Conservation (phyloP, 495 filamentous ascomycete species). For the Wilcoxina mikolae region DNA sequence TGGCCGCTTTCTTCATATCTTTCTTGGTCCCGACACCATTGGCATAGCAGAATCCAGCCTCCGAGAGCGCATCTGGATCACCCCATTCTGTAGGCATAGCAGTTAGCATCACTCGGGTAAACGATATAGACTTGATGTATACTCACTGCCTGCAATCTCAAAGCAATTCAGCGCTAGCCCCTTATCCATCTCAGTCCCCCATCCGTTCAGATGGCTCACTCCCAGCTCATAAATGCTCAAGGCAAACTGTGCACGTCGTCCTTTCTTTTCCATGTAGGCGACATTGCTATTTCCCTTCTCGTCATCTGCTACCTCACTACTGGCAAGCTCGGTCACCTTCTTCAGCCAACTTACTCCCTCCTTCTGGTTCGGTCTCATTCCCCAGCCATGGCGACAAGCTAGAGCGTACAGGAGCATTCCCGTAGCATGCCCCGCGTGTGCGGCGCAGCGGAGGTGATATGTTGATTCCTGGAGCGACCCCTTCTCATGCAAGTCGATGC, state of each 20-base stretch:
- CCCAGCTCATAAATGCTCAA: slow-evolving; percentile 90
- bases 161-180: slow-evolving; percentile 77
- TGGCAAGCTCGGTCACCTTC: slow-evolving; percentile 74
- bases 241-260: slow-evolving; percentile 78
- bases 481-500: slow-evolving; percentile 72
- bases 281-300: slow-evolving; percentile 40
- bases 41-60: slow-evolving; percentile 77
- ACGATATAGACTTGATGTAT: no score
- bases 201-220: slow-evolving; percentile 94
- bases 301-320: slow-evolving; percentile 66
- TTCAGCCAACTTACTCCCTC: slow-evolving; percentile 86
- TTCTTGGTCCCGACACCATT: slow-evolving; percentile 82
- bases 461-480: slow-evolving; percentile 81
- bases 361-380: slow-evolving; percentile 75
- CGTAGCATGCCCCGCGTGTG: slow-evolving; percentile 67
- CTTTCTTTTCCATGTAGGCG: slow-evolving; percentile 57
- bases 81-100: slow-evolving; percentile 51
- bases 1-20: slow-evolving; percentile 85
- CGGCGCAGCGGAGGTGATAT: slow-evolving; percentile 85
- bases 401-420: slow-evolving; percentile 93
- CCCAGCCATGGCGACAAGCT: slow-evolving; percentile 96
- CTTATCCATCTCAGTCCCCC: slow-evolving; percentile 91
- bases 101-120: slow-evolving; percentile 13
- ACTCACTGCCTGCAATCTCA: slow-evolving; percentile 79
- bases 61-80: slow-evolving; percentile 83